Percentiles rank a stretch among this genome's conserved stretches.
Conservation (phyloP, 345 rosid species). For the Boechera retrofracta region DNA sequence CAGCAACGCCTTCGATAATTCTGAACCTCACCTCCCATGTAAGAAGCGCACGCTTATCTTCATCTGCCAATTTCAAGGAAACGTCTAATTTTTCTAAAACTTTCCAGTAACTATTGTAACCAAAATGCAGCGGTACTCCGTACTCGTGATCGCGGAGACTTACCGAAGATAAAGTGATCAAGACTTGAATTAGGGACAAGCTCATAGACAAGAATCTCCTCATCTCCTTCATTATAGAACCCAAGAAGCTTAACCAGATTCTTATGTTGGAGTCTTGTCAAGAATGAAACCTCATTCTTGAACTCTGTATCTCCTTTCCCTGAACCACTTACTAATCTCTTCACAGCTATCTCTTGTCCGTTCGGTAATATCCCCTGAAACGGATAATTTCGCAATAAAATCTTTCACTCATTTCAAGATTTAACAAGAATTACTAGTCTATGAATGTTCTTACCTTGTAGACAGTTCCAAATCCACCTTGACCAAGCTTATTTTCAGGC, state of each 20-base stretch:
- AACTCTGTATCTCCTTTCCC: slow-evolving; percentile 57
- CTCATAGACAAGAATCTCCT: slow-evolving; percentile 59
- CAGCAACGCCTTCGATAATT: slow-evolving; percentile 42
- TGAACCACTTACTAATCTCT: slow-evolving; percentile 46
- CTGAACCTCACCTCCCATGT: slow-evolving; percentile 36
- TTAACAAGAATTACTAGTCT: not conserved
- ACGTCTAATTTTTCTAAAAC: not conserved
- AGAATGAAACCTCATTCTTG: slow-evolving; percentile 51
- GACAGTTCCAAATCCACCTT: slow-evolving; percentile 52
- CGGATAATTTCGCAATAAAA: not conserved
- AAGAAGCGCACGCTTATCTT: slow-evolving; percentile 25
- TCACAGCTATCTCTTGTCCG: slow-evolving; percentile 54
- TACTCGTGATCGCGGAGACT: not conserved
- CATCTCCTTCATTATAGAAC: slow-evolving; percentile 48
- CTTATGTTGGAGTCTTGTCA: slow-evolving; percentile 61
- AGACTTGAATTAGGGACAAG: slow-evolving; percentile 54
- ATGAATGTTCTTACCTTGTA: slow-evolving; percentile 44
- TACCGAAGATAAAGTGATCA: slow-evolving; percentile 53
- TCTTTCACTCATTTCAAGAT: not conserved
- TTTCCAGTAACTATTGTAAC: not conserved
- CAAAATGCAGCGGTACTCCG: not conserved
- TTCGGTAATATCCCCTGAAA: slow-evolving; percentile 50
- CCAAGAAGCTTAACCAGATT: slow-evolving; percentile 59
- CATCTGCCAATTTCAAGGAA: slow-evolving; percentile 20
- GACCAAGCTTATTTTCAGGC: slow-evolving; percentile 37